These are phyloP conservation scores for Coemansia sp. DNA, from an alignment of 192 early-diverging fungal species.

Conservation along the genomic window DNA sequence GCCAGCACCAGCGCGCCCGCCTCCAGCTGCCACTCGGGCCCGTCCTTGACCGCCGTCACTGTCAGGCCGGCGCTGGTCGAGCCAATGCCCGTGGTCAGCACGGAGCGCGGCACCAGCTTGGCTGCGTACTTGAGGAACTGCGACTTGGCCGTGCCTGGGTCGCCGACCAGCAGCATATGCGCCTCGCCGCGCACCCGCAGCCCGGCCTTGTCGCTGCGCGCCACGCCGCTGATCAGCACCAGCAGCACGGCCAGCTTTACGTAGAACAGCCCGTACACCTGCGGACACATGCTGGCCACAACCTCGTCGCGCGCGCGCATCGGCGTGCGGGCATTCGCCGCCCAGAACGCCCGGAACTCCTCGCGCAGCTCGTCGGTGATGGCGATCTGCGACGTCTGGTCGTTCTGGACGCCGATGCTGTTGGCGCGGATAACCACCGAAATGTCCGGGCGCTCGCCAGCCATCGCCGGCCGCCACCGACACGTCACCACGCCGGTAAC, in stretches of 20 bases:
- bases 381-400: slow-evolving; percentile 77
- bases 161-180: slow-evolving; percentile 75
- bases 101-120: slow-evolving; percentile 59
- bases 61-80: slow-evolving; percentile 74
- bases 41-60: slow-evolving; percentile 70
- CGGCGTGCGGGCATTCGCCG: slow-evolving; percentile 11
- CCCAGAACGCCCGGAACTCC: slow-evolving; percentile 65
- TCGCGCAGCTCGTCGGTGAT: slow-evolving; percentile 59
- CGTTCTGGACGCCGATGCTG: slow-evolving; percentile 85
- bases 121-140: slow-evolving; percentile 77
- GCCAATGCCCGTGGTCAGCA: slow-evolving; percentile 77
- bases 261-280: slow-evolving; percentile 64
- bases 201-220: slow-evolving; percentile 54
- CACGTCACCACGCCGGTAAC: slow-evolving; percentile 76
- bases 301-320: slow-evolving; percentile 55
- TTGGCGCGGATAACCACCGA: slow-evolving; percentile 97
- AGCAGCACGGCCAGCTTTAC: slow-evolving; percentile 74
- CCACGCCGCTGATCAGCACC: slow-evolving; percentile 69
- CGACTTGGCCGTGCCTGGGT: slow-evolving; percentile 77
- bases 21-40: slow-evolving; percentile 78
- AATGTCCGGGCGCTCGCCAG: slow-evolving; percentile 71
- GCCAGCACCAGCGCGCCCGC: slow-evolving; percentile 78
- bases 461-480: slow-evolving; percentile 54
- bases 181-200: slow-evolving; percentile 69
- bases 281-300: slow-evolving; percentile 63